phyloP scores from a whole-genome alignment of 108 stramenopile genomes.

The Cyclotella cryptica region DNA sequence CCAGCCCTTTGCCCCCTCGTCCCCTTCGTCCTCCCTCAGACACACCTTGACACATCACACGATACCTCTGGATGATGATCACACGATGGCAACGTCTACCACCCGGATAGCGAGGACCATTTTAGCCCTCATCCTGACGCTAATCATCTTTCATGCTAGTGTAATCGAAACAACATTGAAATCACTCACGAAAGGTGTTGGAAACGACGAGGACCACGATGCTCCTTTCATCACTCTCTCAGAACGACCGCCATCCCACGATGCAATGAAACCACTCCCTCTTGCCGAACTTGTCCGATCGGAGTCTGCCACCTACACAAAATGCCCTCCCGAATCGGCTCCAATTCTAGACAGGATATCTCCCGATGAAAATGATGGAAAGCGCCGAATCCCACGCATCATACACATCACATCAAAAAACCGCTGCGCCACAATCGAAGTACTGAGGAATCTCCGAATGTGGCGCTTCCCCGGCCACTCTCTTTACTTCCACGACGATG shows the following conservation, averaged over 20 bases:
- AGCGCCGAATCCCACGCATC: neutral
- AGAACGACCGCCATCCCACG: neutral
- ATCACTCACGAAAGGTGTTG: neutral
- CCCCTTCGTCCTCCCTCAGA: too few species aligned
- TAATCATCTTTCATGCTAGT: neutral
- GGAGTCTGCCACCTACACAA: neutral
- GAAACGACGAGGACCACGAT: neutral
- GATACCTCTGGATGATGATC: too few species aligned
- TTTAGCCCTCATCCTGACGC: neutral
- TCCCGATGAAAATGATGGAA: neutral
- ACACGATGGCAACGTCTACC: too few species aligned
- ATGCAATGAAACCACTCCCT: neutral
- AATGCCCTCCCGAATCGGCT: neutral
- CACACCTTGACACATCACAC: too few species aligned
- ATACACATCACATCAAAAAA: slow-evolving; percentile 1
- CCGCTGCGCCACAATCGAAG: slow-evolving; percentile 1
- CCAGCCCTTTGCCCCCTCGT: too few species aligned
- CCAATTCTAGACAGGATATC: neutral
- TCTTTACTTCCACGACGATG: slow-evolving; percentile 3
- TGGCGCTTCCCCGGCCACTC: neutral
- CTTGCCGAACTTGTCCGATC: neutral
- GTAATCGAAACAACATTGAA: neutral
- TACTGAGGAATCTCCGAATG: neutral
- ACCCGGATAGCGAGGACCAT: too few species aligned
- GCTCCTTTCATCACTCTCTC: neutral